phyloP scores from a whole-genome alignment of 768 basidiomycete genomes.

The Russula emetica region DNA sequence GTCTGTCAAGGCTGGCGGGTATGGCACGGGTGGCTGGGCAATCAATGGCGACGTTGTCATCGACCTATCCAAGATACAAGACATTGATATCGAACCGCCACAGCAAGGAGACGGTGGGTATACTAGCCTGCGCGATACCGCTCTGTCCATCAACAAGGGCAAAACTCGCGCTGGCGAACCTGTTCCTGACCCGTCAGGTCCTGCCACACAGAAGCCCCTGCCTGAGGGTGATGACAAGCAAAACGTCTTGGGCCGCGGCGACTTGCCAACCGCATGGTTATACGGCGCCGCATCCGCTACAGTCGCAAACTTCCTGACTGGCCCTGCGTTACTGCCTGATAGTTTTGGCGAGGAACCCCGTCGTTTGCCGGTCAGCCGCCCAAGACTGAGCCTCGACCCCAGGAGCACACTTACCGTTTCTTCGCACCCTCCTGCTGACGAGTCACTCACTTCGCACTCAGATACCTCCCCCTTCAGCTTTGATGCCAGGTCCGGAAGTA shows the following conservation, averaged over 20 bases:
- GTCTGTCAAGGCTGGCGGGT: slow-evolving; percentile 86
- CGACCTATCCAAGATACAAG: slow-evolving; percentile 67
- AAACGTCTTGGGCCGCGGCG: neutral
- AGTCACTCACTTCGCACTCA: neutral
- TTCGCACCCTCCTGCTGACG: neutral
- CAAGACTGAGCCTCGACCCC: slow-evolving; percentile 18
- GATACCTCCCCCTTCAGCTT: neutral
- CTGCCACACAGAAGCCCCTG: slow-evolving; percentile 46
- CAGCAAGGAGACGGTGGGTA: slow-evolving; percentile 39
- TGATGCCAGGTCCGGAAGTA: neutral
- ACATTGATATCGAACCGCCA: slow-evolving; percentile 65
- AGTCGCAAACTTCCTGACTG: slow-evolving; percentile 49
- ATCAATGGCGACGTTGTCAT: slow-evolving; percentile 82
- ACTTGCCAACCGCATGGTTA: slow-evolving; percentile 18
- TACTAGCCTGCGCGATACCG: slow-evolving; percentile 57
- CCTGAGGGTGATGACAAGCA: slow-evolving; percentile 40
- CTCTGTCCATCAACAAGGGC: slow-evolving; percentile 50
- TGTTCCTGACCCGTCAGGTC: slow-evolving; percentile 5
- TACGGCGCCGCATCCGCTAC: slow-evolving; percentile 54
- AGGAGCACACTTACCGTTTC: neutral
- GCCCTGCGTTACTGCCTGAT: slow-evolving; percentile 35
- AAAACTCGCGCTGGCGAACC: slow-evolving; percentile 38
- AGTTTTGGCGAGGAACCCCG: slow-evolving; percentile 31
- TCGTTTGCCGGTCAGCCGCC: slow-evolving; percentile 30
- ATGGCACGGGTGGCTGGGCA: slow-evolving; percentile 87